Base-by-base conservation (phyloP, 257 asterid species). In the Solanum corneliomulleri region DNA sequence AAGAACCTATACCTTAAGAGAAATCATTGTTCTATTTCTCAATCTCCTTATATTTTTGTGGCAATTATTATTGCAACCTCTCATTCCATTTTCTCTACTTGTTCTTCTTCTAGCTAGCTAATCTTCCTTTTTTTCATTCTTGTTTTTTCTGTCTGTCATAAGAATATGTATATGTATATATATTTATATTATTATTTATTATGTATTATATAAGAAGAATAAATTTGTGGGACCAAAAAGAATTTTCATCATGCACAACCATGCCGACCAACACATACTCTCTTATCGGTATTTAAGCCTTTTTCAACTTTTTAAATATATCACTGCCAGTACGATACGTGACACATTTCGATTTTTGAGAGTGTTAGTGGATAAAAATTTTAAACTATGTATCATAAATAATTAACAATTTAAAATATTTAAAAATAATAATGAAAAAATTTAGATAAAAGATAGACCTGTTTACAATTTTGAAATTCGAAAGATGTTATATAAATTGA, bases 11-110 rank as follows among this genome's bases (percentile, higher is more conserved):
- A 68, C 52, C 89, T 85, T 69, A 20, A 16, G 60, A 56, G 47
- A 15, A 21, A 39, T 86, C 39, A 18, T 49, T 15, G 16, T 25
- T 31, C 21, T 12, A 42, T 56, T n/a, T 71, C 66, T 84, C 37
- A 7, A 27, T 29, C 29, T 58, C 21, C 14, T 88, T 12, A 62
- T 39, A 62, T 27, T 88, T 87, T 85, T 86, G 80, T 90, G 89
- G 88, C 92, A 92, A 93, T 89, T 87, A 89, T 91, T 87, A 90
- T 78, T 27, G 90, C 90, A 91, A 74, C 88, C 66, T 45, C 56
- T 11, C 85, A 81, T 81, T 49, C 29, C 69, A 47, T 35, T 85
- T 85, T 81, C 85, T 89, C 81, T 75, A 82, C 31, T 29, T 49
- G 52, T 72, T 72, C n/a, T 74, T 74, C 69, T 29, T 47, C 45